phyloP scores from a whole-genome alignment of 2,329 filamentous ascomycete species.

The Madurella fahalii region DNA sequence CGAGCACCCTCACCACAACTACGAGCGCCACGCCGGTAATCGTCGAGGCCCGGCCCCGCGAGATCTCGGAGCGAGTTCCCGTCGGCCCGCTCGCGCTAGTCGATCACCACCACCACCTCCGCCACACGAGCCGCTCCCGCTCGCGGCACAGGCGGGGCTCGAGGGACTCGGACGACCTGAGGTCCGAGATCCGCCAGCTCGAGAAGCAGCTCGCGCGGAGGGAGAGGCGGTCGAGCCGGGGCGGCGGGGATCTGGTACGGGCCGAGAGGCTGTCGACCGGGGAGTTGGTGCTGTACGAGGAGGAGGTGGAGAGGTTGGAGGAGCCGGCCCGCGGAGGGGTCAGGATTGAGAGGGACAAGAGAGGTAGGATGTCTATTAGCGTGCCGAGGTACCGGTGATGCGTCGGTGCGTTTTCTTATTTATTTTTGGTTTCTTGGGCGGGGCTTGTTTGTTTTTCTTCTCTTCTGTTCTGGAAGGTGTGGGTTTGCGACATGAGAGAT shows the following conservation, averaged over 20 bases:
- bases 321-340: constrained; percentile 51
- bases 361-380: constrained; percentile 91
- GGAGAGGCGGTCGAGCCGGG: constrained; percentile 36
- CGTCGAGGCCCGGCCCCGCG: constrained; percentile 36
- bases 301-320: constrained; percentile 53
- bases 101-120: neutral
- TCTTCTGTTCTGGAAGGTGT: constrained; percentile 19
- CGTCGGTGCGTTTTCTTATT: constrained; percentile 36
- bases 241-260: constrained; percentile 51
- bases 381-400: constrained; percentile 65
- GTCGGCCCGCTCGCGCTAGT: constrained; percentile 36
- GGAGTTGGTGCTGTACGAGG: constrained; percentile 60
- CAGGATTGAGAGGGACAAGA: constrained; percentile 81
- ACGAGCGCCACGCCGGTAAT: constrained; percentile 36
- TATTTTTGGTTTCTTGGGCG: constrained; percentile 14
- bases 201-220: constrained; percentile 56
- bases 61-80: constrained; percentile 36
- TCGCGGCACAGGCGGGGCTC: constrained; percentile 31
- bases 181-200: constrained; percentile 66
- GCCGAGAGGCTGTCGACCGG: constrained; percentile 57
- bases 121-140: constrained; percentile 23
- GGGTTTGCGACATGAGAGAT: too few species aligned
- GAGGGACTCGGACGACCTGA: constrained; percentile 55
- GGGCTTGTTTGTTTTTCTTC: constrained; percentile 14
- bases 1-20: constrained; percentile 25